Conservation (phyloP, 441 rosid species). For the Corymbia calophylla region DNA sequence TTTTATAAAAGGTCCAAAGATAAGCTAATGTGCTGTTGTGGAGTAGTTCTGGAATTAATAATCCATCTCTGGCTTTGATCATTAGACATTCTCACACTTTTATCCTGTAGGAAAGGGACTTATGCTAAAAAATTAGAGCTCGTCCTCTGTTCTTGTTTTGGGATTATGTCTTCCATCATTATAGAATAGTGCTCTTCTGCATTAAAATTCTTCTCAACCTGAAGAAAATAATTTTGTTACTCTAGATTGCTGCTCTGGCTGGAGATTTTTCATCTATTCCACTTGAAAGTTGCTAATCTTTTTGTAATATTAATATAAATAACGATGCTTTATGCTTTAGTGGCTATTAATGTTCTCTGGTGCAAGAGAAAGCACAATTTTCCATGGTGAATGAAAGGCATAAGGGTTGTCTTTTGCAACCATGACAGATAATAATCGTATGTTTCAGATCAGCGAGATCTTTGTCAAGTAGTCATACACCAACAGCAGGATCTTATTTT, state of each 20-base stretch:
- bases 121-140: not conserved
- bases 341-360: not conserved
- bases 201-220: not conserved
- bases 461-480: slow-evolving; percentile 68
- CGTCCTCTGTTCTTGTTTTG: not conserved
- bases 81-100: not conserved
- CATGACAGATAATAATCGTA: not conserved
- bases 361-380: not conserved
- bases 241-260: not conserved
- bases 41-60: not conserved
- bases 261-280: not conserved
- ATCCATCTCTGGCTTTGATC: not conserved
- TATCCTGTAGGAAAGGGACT: not conserved
- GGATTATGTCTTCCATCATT: not conserved
- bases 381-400: not conserved
- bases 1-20: not conserved
- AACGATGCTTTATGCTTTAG: not conserved
- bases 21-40: not conserved
- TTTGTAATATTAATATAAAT: not conserved
- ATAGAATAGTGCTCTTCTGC: not conserved
- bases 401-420: not conserved
- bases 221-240: not conserved
- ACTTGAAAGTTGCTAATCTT: not conserved
- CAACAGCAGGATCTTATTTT: slow-evolving; percentile 53
- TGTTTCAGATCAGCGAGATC: slow-evolving; percentile 77